phyloP scores from a whole-genome alignment of 805 yeast species.

The Ogataea corticis region DNA sequence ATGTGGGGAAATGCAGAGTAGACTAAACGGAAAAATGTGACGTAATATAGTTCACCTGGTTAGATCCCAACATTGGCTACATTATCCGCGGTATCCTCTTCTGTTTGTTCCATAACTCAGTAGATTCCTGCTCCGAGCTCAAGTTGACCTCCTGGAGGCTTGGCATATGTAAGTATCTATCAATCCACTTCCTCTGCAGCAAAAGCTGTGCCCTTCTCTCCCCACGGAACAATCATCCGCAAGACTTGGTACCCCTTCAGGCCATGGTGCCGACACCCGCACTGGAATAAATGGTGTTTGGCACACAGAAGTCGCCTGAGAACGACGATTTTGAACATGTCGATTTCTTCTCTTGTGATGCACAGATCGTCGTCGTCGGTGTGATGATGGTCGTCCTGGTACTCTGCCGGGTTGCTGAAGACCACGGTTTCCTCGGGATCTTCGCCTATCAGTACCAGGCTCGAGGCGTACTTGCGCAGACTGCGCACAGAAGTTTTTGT shows the following conservation, averaged over 20 bases:
- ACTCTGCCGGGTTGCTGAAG: neutral
- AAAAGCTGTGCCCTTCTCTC: neutral
- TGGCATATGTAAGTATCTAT: too few species aligned
- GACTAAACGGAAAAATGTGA: too few species aligned
- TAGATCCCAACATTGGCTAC: too few species aligned
- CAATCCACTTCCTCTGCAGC: constrained; percentile 1
- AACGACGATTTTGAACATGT: constrained; percentile 27
- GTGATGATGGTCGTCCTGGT: neutral
- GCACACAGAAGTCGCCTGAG: constrained; percentile 27
- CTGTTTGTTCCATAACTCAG: too few species aligned
- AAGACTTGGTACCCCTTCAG: constrained; percentile 11
- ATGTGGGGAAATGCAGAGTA: neutral
- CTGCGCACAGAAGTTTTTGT: constrained; percentile 19
- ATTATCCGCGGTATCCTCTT: too few species aligned
- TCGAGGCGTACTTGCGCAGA: constrained; percentile 24
- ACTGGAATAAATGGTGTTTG: constrained; percentile 29
- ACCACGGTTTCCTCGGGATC: constrained; percentile 8
- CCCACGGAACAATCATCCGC: neutral
- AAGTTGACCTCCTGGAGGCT: too few species aligned
- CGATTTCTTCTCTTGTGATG: constrained; percentile 26
- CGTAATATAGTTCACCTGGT: too few species aligned
- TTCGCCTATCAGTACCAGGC: constrained; percentile 23
- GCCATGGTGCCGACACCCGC: constrained; percentile 21
- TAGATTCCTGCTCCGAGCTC: too few species aligned
- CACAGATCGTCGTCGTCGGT: constrained; percentile 10